Evolutionary conservation across 169 alveolate genomes (phyloP), one percentile per base, ranked within the genome.

Genomic region (Toxoplasma gondii): DNA sequence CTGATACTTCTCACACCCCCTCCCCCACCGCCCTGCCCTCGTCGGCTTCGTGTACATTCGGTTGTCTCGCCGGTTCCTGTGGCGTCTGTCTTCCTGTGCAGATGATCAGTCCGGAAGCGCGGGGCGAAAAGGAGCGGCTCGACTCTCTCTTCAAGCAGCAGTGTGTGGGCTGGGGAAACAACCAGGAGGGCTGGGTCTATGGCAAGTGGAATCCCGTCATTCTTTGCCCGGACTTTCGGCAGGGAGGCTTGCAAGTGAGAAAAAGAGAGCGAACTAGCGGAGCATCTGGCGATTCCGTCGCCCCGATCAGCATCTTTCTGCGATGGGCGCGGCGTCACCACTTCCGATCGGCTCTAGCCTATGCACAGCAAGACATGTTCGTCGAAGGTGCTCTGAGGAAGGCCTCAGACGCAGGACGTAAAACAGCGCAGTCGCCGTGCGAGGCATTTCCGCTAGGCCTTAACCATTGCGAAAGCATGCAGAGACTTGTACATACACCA

Each of bases 181-280:
- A 96, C n/a, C 82, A 92, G 31, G 98, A 97, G 70, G 98, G 98
- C 9, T 97, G 98, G 98, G 94, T 74, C 69, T 83, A 83, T 78
- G 69, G 88, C 91, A 94, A 58, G 69, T 97, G 98, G 98, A 92
- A 95, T 78, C 94, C 95, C 87, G 96, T 97, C 49, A 97, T 97
- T 24, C 94, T 81, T 84, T 96, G 97, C 64, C 98, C 98, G 9
- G 97, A 97, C 88, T 92, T 96, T 64, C 67, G 94, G 24, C 97
- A 92, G 36, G 97, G 96, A 53, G 97, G 98, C 31, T 83, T 93
- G 12, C 95, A 93, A 93, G 95, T 87, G 88, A 54, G 97, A 93
- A 38, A 2, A 93, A 38, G 95, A 96, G 12, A 49, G 12, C 12
- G 58, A 70, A 95, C 82, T 88, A 91, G 97, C 58, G 64, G 82